phyloP scores from a whole-genome alignment of 75 land plant species.

The Pseudotsuga menziesii region DNA sequence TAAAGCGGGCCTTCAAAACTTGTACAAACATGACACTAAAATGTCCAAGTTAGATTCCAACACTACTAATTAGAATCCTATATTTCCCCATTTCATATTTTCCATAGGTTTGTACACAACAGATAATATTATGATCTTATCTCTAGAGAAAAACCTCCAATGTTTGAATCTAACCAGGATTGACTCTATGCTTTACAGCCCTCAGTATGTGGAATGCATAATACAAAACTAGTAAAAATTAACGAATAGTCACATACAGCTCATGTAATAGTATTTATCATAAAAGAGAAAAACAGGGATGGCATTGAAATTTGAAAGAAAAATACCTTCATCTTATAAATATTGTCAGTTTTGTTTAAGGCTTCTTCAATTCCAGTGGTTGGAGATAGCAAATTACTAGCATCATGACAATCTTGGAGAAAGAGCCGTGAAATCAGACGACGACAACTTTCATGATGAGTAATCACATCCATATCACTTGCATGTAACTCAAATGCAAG shows the following conservation, averaged over 20 bases:
- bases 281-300: background rate
- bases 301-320: background rate
- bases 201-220: background rate
- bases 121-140: background rate
- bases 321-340: slow-evolving; percentile 39
- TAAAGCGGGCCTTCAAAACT: background rate
- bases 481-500: slow-evolving; percentile 81
- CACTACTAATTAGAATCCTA: no score
- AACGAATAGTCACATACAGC: background rate
- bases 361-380: slow-evolving; percentile 3
- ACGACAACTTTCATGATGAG: slow-evolving; percentile 64
- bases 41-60: no score
- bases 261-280: background rate
- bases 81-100: no score
- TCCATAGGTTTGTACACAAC: background rate
- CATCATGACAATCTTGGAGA: slow-evolving; percentile 32
- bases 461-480: slow-evolving; percentile 56
- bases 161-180: background rate
- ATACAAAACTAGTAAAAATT: background rate
- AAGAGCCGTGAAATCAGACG: slow-evolving; percentile 63
- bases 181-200: background rate
- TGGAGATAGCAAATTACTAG: slow-evolving; percentile 4
- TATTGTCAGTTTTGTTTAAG: slow-evolving; percentile 10
- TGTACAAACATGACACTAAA: background rate
- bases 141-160: background rate